Base-by-base conservation (phyloP, 1,139 yeast species). In the Pichia sp. region DNA sequence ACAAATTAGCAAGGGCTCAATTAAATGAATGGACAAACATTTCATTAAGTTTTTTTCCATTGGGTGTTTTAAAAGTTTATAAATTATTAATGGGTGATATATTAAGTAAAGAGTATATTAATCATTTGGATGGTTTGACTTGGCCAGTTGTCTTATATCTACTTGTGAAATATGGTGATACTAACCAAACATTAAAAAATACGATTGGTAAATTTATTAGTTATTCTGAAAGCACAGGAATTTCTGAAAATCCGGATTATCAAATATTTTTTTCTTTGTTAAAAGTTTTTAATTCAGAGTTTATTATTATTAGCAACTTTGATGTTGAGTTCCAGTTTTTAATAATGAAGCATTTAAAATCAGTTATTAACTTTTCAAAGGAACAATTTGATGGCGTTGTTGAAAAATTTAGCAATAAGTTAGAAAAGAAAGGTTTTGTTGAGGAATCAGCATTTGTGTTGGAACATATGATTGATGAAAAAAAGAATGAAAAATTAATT, bases 141-240 rank as follows among this genome's bases (percentile, higher is more conserved):
- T 89, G 96, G 96, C 73, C 77, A 52, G 72, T 84, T 42, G 73
- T 78, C 14, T 72, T 90, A 36, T 82, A 84, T 0, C 59, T 87
- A 50, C 66, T 73, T 33, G 63, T 89, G 22, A 81, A 80, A 66
- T 91, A 83, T 67, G 90, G 87, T 9, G 71, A 76, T 52, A 60
- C 70, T 62, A 76, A 68, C 50, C 63, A 47, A 33, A 28, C 58
- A 9, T 29, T 63, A 13, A 25, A 44, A 13, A 47, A 49, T 6
- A 41, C 52, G n/a, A 50, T 63, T 4, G 22, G 19, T 11, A 54
- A 57, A 25, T 55, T 62, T 36, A 31, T 58, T 22, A 29, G 36
- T 0, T 51, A 53, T 48, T 53, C 52, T 19, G 53, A 49, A 25
- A 53, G 55, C 2, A 47, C 45, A 8, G 46, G 48, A 10, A 46